phyloP scores from a whole-genome alignment of 371 early-diverging fungal genomes.

The Capniomyces stellatus region DNA sequence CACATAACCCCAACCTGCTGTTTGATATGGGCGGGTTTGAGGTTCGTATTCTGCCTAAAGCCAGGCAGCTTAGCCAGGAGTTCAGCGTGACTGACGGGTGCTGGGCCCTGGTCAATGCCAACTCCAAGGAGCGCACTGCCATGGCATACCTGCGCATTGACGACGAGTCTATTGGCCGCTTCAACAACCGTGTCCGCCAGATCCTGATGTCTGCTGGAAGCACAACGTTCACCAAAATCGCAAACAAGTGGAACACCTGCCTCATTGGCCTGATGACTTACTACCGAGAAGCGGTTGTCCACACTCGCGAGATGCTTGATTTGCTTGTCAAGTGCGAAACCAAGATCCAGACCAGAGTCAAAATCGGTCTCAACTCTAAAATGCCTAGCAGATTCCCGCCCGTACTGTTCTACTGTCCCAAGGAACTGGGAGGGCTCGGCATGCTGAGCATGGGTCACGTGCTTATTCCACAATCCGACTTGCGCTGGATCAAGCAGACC shows the following conservation, averaged over 20 bases:
- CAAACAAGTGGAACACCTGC: constrained; percentile 93
- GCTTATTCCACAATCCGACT: constrained; percentile 88
- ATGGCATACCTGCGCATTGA: constrained; percentile 91
- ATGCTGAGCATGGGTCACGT: constrained; percentile 98
- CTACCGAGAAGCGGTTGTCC: constrained; percentile 94
- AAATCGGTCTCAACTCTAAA: constrained; percentile 97
- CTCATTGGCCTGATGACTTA: constrained; percentile 94
- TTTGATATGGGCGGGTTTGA: constrained; percentile 76
- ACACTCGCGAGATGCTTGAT: constrained; percentile 91
- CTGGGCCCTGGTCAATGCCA: constrained; percentile 92
- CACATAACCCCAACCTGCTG: constrained; percentile 90
- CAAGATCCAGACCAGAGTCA: constrained; percentile 97
- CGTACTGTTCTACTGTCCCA: constrained; percentile 81
- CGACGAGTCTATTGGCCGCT: constrained; percentile 75
- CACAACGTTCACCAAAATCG: constrained; percentile 95
- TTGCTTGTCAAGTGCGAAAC: constrained; percentile 85
- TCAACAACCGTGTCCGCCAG: constrained; percentile 92
- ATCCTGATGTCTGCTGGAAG: constrained; percentile 94
- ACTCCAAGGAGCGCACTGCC: constrained; percentile 93
- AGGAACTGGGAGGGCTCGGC: constrained; percentile 96
- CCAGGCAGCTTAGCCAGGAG: constrained; percentile 65
- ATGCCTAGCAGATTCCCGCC: constrained; percentile 99
- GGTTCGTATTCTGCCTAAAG: constrained; percentile 59
- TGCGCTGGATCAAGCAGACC: constrained; percentile 93
- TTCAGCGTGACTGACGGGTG: constrained; percentile 87